phyloP scores from a whole-genome alignment of 208 protist species.

The Strigomonas galati region DNA sequence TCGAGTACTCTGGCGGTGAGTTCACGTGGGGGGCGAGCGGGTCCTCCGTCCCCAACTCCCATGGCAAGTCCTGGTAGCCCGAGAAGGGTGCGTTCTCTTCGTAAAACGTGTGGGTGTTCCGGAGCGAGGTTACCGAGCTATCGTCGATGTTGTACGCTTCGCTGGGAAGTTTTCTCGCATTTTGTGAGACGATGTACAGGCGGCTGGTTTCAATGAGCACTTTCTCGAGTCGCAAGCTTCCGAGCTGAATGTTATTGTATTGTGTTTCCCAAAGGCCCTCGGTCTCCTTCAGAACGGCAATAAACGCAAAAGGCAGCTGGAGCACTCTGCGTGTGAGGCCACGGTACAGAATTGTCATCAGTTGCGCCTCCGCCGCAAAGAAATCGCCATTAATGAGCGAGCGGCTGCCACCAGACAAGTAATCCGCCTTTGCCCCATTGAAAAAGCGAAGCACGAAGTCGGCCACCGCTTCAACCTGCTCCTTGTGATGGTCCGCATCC shows the following conservation, averaged over 20 bases:
- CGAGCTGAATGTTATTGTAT: not conserved
- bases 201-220: conserved; percentile 18
- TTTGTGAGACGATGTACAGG: not conserved
- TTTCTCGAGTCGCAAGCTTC: conserved; percentile 16
- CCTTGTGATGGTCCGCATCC: conserved; percentile 20
- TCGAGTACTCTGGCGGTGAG: not conserved
- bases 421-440: not conserved
- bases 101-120: not conserved
- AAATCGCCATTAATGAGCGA: not conserved
- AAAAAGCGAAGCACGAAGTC: conserved; percentile 16
- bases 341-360: conserved; percentile 53
- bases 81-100: not conserved
- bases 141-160: not conserved
- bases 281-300: conserved; percentile 10
- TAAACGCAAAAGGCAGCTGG: conserved; percentile 21
- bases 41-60: not conserved
- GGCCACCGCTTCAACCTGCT: conserved; percentile 34
- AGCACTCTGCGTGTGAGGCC: conserved; percentile 30
- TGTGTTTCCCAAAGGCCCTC: not conserved
- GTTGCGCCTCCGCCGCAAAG: conserved; percentile 20
- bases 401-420: not conserved
- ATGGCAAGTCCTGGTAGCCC: not conserved
- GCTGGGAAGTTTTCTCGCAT: not conserved
- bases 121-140: not conserved
- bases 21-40: not conserved